Evolutionary conservation across 139 green algal genomes (phyloP), one percentile per base, ranked within the genome.

Genomic region (Pleodorina starrii): DNA sequence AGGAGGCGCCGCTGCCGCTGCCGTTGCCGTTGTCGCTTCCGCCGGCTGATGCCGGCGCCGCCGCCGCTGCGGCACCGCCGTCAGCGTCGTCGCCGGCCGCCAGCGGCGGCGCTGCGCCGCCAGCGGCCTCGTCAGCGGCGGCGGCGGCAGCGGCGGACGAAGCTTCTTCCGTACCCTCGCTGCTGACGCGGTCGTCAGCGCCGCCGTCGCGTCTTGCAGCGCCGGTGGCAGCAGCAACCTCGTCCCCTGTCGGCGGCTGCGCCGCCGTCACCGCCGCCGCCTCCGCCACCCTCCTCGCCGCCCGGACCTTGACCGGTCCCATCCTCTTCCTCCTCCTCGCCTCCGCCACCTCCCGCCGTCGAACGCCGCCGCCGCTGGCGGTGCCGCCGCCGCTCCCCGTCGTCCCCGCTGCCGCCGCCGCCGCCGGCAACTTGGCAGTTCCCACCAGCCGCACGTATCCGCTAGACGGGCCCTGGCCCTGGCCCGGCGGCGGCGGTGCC

Each of bases 401-500:
- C 42, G 40, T 19, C 76, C 42, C 40, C 36, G 23, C 35, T 27
- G 78, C 75, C 0, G 48, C 44, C n/a, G 25, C 59, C 14, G 44
- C 44, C 5, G 94, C 77, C 1, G 95, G 94, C 59, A 97, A 25
- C 32, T 42, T 71, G 32, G 85, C 85, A 2, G 35, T 89, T 11
- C 96, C 92, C 17, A 75, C 32, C 1, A 96, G 87, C 51, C 85
- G 85, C 29, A 98, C 68, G 48, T 94, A 85, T 11, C 96, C 96
- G 9, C 74, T 42, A 25, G 14, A 25, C 23, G 42, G 27, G 63
- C 63, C 48, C 48, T 57, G 48, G 48, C 11, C 48, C 48, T n/a
- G n/a, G n/a, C n/a, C n/a, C n/a, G n/a, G n/a, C n/a, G n/a, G n/a
- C n/a, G n/a, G n/a, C n/a, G n/a, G n/a, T n/a, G n/a, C n/a, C n/a